Evolutionary conservation across 345 rosid species (phyloP).

Genomic region (Erysimum cheiranthoides): DNA sequence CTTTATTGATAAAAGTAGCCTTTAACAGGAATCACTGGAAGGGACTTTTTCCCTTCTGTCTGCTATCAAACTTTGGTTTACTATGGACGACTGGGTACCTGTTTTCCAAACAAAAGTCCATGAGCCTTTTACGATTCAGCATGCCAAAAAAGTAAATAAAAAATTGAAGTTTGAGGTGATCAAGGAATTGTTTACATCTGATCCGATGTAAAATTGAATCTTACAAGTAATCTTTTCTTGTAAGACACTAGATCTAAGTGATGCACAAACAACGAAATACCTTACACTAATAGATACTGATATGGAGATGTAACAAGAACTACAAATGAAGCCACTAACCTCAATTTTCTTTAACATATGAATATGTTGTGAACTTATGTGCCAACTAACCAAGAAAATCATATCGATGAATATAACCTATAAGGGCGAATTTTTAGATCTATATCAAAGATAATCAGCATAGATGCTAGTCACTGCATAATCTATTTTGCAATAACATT

Average conservation of each 20-base stretch:
- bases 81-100: neutral
- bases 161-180: neutral
- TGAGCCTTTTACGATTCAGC: neutral
- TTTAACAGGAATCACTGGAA: conserved; percentile 24
- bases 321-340: neutral
- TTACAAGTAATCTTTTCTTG: neutral
- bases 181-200: neutral
- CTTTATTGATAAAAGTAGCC: conserved; percentile 31
- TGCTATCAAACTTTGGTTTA: conserved; percentile 21
- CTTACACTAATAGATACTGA: neutral
- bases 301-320: neutral
- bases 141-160: neutral
- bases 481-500: conserved; percentile 16
- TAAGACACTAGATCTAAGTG: conserved; percentile 11
- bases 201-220: conserved; percentile 4
- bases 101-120: conserved; percentile 11
- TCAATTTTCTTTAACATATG: neutral
- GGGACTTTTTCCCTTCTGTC: conserved; percentile 2
- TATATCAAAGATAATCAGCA: conserved; percentile 30
- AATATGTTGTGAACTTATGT: neutral
- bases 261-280: neutral
- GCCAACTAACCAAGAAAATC: conserved; percentile 9
- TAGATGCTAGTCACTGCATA: conserved; percentile 24
- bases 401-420: conserved; percentile 14
- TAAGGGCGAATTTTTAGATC: neutral